Evolutionary conservation across 2,329 filamentous ascomycete genomes (phyloP), one percentile per base, ranked within the genome.

Genomic region (Coniochaeta ligniaria): DNA sequence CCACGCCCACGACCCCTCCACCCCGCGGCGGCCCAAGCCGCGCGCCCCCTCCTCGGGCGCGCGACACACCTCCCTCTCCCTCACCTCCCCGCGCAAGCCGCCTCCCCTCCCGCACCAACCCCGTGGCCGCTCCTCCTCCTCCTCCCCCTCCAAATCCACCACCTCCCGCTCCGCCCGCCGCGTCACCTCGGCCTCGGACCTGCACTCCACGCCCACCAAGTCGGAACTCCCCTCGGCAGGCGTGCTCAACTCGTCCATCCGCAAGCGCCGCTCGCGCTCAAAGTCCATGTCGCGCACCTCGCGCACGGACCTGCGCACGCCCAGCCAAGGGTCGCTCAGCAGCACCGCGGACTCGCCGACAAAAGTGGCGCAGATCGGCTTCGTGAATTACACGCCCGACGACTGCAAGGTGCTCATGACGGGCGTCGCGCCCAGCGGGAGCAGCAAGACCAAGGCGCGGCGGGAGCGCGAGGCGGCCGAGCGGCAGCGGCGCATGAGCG

Each of bases 381-480:
- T 98, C 70, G 91, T 96, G 64, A 98, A 98, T 74, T 96, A 90
- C 75, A 97, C 93, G 1, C 88, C 92, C 0, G 80, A 82, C 57
- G 93, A 99, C 73, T 88, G 87, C 68, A 78, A 83, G 16, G 85
- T 89, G 70, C 87, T 99, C 50, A 84, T 99, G 74, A 91, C 85
- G 8, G 94, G 93, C 6, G 95, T 99, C 14, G 95, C 95, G 54
- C 94, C 94, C 0, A 93, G 89, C 65, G 95, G 95, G 11, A 92
- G 88, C 66, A 90, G 86, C 66, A 98, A 98, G 83, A 98, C 95
- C 9, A 97, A 97, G 72, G 92, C 92, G n/a, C 79, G 92, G 60
- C 79, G 95, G 58, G 94, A 98, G 74, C 90, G 91, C 72, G 94
- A 97, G 76, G 91, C 91, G 1, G 80, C 83, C 59, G 94, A 97